Evolutionary conservation across 2,329 filamentous ascomycete species (phyloP), one percentile per base, ranked within the genome.

Genomic region (Fusarium vanettenii): DNA sequence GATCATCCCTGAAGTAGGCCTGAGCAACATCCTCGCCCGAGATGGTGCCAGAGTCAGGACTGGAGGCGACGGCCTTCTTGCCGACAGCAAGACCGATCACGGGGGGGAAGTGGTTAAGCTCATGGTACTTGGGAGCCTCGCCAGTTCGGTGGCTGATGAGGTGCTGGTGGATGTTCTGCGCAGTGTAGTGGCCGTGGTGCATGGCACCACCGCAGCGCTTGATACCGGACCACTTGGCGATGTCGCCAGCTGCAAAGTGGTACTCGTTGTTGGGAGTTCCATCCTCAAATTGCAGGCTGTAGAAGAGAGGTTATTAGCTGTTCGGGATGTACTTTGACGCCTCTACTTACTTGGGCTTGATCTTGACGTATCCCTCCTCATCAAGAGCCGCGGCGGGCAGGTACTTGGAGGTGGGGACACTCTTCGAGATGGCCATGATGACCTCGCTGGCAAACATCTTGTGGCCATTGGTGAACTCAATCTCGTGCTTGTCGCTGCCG

Each of bases 191-290:
- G 41, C 93, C 94, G 86, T 92, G 91, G 79, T 93, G 89, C 88
- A 95, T 94, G 37, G 94, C 94, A 18, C 87, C 89, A 27, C 94
- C 93, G 77, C 92, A 94, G 52, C 94, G 92, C 85, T 95, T 95
- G 84, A 96, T 95, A 50, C 93, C 93, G 0, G 92, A 89, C 93
- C 94, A 95, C 57, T 86, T 84, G 35, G 88, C 89, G 18, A 93
- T 85, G 79, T 96, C 94, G 18, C 94, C 94, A 27, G 90, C 86
- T 14, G 91, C 93, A 77, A 92, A 93, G 81, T 95, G 93, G 31
- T 83, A 82, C 0, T 85, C 83, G 14, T 89, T 82, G 72, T 94
- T 92, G 6, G 91, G 86, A 0, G 89, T 85, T 0, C 83, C 83
- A 2, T 83, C 76, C 2, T 86, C 81, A 80, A 93, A 91, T 74